phyloP scores from a whole-genome alignment of 768 basidiomycete species.

The Boletus pseudo-olivaceus region DNA sequence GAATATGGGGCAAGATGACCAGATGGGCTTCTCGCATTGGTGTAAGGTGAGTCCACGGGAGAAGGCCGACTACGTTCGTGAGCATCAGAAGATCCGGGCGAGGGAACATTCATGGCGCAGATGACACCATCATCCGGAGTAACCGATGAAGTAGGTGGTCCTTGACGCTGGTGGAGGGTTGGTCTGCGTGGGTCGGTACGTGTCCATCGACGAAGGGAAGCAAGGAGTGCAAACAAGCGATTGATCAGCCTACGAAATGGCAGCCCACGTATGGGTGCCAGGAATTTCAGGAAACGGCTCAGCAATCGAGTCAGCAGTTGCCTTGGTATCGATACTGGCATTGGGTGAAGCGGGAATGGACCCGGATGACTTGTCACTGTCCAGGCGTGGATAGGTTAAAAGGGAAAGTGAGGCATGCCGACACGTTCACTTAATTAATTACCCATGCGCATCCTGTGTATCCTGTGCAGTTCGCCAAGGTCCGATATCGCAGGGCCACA shows the following conservation, averaged over 20 bases:
- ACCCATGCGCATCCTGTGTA: neutral
- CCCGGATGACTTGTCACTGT: neutral
- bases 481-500: neutral
- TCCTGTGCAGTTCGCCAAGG: neutral
- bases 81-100: neutral
- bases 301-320: constrained; percentile 1
- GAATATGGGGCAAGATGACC: constrained; percentile 19
- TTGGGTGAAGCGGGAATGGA: neutral
- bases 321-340: neutral
- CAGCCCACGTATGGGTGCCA: neutral
- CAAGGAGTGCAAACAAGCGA: neutral
- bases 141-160: neutral
- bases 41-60: constrained; percentile 12
- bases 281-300: constrained; percentile 2
- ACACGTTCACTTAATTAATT: neutral
- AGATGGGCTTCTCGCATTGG: constrained; percentile 12
- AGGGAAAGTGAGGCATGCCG: neutral
- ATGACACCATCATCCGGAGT: neutral
- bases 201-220: constrained; percentile 1
- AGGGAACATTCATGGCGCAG: constrained; percentile 18
- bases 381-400: too few species aligned
- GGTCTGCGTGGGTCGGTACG: neutral
- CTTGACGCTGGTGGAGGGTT: neutral
- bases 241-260: neutral
- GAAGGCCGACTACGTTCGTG: constrained; percentile 6